These are phyloP conservation scores for Solanum rostratum DNA, from an alignment of 257 asterid genomes.

Conservation along the genomic window DNA sequence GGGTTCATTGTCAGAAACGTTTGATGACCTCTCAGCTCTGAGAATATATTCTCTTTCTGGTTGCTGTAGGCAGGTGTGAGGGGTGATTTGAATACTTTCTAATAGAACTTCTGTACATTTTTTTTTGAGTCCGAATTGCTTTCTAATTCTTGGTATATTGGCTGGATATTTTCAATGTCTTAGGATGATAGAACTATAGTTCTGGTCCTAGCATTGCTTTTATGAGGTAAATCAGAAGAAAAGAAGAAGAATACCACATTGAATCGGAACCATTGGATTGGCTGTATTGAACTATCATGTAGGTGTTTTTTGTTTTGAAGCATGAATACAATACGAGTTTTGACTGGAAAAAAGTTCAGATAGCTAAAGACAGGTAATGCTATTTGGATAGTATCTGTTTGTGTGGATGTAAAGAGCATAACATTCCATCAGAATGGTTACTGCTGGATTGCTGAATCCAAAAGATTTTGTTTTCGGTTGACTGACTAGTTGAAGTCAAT, in stretches of 20 bases:
- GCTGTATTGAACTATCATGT: neutral
- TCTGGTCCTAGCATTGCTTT: neutral
- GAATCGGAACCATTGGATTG: neutral
- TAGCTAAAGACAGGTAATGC: neutral
- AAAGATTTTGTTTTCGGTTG: neutral
- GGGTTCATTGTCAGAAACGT: neutral
- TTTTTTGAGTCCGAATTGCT: neutral
- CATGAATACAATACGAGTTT: neutral
- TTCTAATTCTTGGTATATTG: neutral
- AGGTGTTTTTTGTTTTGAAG: neutral
- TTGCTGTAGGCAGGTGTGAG: neutral
- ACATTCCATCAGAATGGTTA: neutral
- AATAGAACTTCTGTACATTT: neutral
- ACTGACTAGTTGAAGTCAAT: neutral
- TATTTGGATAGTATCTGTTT: neutral
- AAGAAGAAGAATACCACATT: neutral
- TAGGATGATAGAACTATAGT: neutral
- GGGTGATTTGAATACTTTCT: neutral
- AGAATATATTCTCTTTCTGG: neutral
- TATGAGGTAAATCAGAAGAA: neutral
- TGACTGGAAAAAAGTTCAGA: neutral
- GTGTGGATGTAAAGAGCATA: neutral
- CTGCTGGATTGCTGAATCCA: neutral
- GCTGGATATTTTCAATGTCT: neutral
- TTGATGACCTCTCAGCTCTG: neutral